These are phyloP conservation scores for Coemansia javaensis DNA, from an alignment of 192 early-diverging fungal species.

Conservation along the genomic window DNA sequence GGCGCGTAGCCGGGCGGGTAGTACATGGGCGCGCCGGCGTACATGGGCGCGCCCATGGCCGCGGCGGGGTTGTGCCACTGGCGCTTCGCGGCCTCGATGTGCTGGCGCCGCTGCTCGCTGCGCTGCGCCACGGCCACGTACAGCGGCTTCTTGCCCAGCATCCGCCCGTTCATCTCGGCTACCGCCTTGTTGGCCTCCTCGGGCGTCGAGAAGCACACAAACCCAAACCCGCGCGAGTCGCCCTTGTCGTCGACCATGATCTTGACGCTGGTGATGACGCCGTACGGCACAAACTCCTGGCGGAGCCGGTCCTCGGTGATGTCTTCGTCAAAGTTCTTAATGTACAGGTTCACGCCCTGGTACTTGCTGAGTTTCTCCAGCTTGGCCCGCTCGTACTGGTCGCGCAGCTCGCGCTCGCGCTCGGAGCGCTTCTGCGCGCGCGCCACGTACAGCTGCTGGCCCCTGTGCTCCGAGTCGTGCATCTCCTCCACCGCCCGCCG, in stretches of 20 bases:
- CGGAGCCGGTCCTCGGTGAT: slow-evolving; percentile 95
- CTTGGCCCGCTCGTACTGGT: slow-evolving; percentile 92
- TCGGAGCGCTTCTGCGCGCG: slow-evolving; percentile 99
- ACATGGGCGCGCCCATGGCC: slow-evolving; percentile 49
- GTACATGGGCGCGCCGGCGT: slow-evolving; percentile 57
- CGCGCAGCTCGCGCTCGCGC: slow-evolving; percentile 93
- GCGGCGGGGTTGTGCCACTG: slow-evolving; percentile 63
- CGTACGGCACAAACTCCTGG: slow-evolving; percentile 93
- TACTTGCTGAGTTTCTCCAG: slow-evolving; percentile 96
- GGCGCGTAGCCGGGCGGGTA: slow-evolving; percentile 56
- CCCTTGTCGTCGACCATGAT: slow-evolving; percentile 94
- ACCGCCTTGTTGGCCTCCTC: slow-evolving; percentile 98
- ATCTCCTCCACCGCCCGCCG: slow-evolving; percentile 82
- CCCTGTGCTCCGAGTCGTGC: slow-evolving; percentile 87
- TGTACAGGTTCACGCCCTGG: slow-evolving; percentile 97
- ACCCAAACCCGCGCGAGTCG: slow-evolving; percentile 91
- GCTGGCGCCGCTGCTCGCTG: slow-evolving; percentile 92
- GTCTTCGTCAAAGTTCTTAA: slow-evolving; percentile 97
- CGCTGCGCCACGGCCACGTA: slow-evolving; percentile 98
- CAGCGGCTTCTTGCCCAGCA: slow-evolving; percentile 91
- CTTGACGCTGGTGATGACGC: slow-evolving; percentile 94
- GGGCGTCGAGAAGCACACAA: slow-evolving; percentile 98
- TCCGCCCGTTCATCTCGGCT: slow-evolving; percentile 97
- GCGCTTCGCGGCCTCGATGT: slow-evolving; percentile 93
- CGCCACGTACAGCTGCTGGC: slow-evolving; percentile 88